Evolutionary conservation across 139 green algal genomes (phyloP).

Genomic region (Cymbomonas tetramitiformis): DNA sequence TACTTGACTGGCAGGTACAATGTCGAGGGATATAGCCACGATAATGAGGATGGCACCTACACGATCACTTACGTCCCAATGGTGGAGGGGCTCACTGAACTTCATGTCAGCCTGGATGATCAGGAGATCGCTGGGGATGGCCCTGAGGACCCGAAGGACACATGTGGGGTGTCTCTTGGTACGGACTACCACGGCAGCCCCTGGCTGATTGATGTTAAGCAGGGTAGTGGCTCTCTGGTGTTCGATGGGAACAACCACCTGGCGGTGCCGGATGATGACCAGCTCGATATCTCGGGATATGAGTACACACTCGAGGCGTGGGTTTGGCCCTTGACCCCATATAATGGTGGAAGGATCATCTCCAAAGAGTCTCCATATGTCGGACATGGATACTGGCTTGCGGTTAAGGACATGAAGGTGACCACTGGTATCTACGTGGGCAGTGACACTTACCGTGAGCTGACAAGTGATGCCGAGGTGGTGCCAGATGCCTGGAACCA

Average conservation of each 20-base stretch:
- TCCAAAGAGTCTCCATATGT: slow-evolving; percentile 10
- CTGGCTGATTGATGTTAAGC: not conserved
- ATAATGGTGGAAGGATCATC: not conserved
- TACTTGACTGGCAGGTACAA: not conserved
- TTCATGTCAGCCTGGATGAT: not conserved
- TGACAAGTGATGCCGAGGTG: not conserved
- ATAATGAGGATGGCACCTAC: slow-evolving; percentile 13
- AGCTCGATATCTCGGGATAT: not conserved
- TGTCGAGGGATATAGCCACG: not conserved
- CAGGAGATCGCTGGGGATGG: slow-evolving; percentile 4
- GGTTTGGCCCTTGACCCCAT: not conserved
- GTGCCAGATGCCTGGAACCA: slow-evolving; percentile 2
- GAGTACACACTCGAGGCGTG: slow-evolving; percentile 5
- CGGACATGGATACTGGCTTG: slow-evolving; percentile 6
- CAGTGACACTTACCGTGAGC: not conserved
- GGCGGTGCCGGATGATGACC: not conserved
- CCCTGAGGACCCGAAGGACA: not conserved
- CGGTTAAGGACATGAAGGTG: not conserved
- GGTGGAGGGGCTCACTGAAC: not conserved
- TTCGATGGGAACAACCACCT: slow-evolving; percentile 11
- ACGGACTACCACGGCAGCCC: not conserved
- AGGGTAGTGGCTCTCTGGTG: not conserved
- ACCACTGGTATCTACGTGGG: slow-evolving; percentile 13
- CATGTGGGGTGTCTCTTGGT: not conserved
- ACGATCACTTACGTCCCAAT: slow-evolving; percentile 8